Base-by-base conservation (phyloP, 371 early-diverging fungal genomes). In the Vairimorpha ceranae region DNA sequence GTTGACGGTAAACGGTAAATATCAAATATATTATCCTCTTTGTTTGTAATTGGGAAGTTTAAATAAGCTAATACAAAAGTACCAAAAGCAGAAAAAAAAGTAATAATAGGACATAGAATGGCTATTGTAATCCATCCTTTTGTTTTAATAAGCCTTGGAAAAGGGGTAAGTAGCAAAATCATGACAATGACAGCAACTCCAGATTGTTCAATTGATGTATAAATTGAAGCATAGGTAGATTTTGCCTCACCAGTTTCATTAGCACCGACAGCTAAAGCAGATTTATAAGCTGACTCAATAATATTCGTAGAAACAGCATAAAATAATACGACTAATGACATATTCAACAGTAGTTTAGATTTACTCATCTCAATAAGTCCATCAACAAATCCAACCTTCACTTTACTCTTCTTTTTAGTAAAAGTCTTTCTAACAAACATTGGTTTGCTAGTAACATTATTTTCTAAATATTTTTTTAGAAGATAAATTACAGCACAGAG, bases 41-140 rank as follows among this genome's bases (percentile, higher is more conserved):
- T 25, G 2, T 63, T 52, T 15, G 60, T 59, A 41, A 56, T 45
- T 69, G 59, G 59, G 35, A 63, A 64, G 41, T 74, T 74, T 32
- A 58, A 68, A 46, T 21, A 59, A 15, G 75, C 75, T 0, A 67
- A 43, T 29, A 27, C 41, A 54, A 74, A 74, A 33, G 64, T 45
- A n/a, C 45, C 56, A 19, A 74, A 1, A 14, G 65, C 36, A 41
- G 68, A 65, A 17, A 77, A 54, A 19, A 77, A 15, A 33, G 77
- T 65, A n/a, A 74, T n/a, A 15, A 81, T 52, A 10, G 81, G 81
- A 15, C 78, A 67, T 19, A 81, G 48, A 21, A 77, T 72, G 14
- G 77, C 81, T 14, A 81, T 64, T 14, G 58, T 60, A 23, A 73
- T 43, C 77, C 77, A 81, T 41, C 81, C 81, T 52, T 76, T 65